A percentile compares a stretch with the other conserved stretches of the same genome.
These are phyloP conservation scores for Rosa persica DNA, from an alignment of 306 rosid genomes.

Conservation along the genomic window DNA sequence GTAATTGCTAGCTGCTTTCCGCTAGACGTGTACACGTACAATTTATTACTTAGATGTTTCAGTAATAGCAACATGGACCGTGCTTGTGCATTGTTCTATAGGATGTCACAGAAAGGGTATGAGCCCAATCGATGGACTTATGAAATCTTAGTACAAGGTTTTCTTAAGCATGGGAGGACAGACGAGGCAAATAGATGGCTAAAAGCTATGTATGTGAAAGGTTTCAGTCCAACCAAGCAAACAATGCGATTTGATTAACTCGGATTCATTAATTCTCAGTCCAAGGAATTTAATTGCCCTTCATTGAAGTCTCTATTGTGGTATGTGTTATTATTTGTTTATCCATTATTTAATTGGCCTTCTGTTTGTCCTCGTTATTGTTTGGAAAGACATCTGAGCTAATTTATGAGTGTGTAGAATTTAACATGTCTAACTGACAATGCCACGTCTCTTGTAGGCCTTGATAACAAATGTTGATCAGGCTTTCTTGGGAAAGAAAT, in stretches of 20 bases:
- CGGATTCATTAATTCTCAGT: background rate
- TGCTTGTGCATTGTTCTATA: conserved; percentile 50
- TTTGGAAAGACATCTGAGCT: background rate
- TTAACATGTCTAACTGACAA: background rate
- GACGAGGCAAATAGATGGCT: conserved; percentile 52
- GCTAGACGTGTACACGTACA: conserved; percentile 58
- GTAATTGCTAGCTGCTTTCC: conserved; percentile 67
- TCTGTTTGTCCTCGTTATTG: background rate
- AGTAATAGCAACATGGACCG: conserved; percentile 38
- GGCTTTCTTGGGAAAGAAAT: conserved; percentile 80
- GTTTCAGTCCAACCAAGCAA: conserved; percentile 40
- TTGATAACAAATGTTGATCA: conserved; percentile 73
- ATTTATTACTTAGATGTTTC: conserved; percentile 56
- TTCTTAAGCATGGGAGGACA: conserved; percentile 51
- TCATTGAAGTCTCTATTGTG: background rate
- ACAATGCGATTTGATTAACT: conserved; percentile 23
- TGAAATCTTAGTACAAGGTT: conserved; percentile 54
- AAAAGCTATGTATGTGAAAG: conserved; percentile 46
- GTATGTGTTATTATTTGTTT: background rate
- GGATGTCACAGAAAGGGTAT: conserved; percentile 57
- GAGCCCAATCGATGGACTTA: conserved; percentile 66
- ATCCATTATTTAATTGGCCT: background rate
- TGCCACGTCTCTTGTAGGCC: conserved; percentile 46
- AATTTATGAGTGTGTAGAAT: background rate
- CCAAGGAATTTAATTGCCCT: conserved; percentile 19